A percentile compares a stretch with the other conserved stretches of the same genome.
Conservation (phyloP, 2,329 filamentous ascomycete species). For the Pestalotiopsis sp. region DNA sequence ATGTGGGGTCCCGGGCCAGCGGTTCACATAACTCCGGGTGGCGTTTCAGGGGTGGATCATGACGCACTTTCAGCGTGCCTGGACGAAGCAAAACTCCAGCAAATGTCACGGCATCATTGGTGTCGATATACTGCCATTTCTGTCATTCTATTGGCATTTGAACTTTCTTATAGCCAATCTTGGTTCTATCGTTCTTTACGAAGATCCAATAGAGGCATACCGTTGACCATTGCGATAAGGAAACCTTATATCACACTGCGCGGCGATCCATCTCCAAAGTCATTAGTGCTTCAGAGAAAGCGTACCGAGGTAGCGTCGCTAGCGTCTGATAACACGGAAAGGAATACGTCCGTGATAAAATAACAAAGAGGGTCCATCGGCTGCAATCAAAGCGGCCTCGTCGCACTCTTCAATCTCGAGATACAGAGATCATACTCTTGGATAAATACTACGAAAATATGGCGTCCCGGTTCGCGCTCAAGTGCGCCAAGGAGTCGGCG, state of each 20-base stretch:
- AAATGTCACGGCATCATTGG: no score
- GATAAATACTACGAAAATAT: neutral
- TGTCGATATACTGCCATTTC: no score
- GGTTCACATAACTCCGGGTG: neutral
- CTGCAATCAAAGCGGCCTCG: no score
- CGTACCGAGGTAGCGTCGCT: neutral
- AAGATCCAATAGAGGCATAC: no score
- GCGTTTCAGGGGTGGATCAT: neutral
- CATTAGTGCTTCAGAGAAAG: neutral
- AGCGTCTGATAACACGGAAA: neutral
- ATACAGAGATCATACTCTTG: no score
- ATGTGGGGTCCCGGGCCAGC: neutral
- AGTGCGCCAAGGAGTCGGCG: slow-evolving; percentile 17
- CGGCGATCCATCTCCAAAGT: neutral
- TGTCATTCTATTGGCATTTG: no score
- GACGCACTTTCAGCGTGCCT: neutral
- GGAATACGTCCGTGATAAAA: neutral
- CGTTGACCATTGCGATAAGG: neutral
- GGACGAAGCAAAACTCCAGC: neutral
- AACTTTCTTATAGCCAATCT: no score
- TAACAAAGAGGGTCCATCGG: neutral
- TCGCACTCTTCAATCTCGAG: no score
- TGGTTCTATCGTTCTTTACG: no score
- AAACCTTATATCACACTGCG: neutral
- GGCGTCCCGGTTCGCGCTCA: slow-evolving; percentile 17